Conservation (phyloP, 2,329 filamentous ascomycete genomes). For the Neospermospora avenae region DNA sequence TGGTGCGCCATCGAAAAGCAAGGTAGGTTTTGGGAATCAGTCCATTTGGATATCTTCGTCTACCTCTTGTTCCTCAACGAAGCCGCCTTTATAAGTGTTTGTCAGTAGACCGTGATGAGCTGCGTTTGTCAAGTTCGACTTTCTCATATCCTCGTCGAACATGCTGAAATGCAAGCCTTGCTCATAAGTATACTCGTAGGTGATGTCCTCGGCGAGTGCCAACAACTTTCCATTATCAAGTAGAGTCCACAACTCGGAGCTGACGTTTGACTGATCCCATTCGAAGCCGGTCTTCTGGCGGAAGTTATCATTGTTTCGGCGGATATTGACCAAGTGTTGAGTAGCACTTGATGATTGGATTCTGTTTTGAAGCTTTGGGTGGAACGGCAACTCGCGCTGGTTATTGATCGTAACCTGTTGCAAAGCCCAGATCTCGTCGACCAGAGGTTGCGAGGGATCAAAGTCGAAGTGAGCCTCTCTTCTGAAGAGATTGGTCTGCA, state of each 20-base stretch:
- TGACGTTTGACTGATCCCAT: background rate
- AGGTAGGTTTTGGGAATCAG: background rate
- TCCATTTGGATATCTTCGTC: background rate
- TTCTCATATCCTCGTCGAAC: background rate
- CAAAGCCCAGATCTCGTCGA: constrained; percentile 41
- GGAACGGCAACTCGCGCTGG: background rate
- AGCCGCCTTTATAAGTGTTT: background rate
- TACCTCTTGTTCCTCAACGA: background rate
- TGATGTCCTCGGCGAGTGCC: background rate
- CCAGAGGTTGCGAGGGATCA: constrained; percentile 43
- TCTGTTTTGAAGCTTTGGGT: background rate
- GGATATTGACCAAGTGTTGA: background rate
- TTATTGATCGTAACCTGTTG: constrained; percentile 39
- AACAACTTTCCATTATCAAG: background rate
- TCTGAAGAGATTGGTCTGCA: constrained; percentile 44
- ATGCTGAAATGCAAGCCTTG: background rate
- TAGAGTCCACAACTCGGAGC: background rate
- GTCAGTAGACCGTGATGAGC: background rate
- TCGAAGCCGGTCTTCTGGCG: background rate
- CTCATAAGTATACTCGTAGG: background rate
- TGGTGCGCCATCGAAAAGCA: background rate
- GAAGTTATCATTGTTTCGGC: background rate
- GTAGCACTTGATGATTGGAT: background rate
- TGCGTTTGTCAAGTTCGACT: background rate
- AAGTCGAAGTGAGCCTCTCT: constrained; percentile 46